Percentiles rank a stretch among this genome's conserved stretches.
Evolutionary conservation across 202 grass and related monocot species (phyloP).

Genomic region (Sporobolus alterniflorus): DNA sequence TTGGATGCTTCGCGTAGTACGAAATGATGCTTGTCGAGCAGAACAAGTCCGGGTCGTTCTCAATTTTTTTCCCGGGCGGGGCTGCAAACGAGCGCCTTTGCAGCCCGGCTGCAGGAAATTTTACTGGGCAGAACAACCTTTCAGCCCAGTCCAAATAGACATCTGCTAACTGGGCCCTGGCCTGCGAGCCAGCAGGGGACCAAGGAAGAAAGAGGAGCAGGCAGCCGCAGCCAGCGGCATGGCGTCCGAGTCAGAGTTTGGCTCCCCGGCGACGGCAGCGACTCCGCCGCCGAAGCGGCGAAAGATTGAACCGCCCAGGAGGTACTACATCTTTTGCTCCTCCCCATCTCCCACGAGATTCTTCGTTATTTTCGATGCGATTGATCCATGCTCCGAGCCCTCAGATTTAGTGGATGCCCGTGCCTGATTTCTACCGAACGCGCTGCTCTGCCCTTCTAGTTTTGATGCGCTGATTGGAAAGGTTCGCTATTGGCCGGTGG

Average conservation of each 20-base stretch:
- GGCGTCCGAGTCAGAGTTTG: slow-evolving; percentile 28
- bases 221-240: neutral
- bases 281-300: slow-evolving; percentile 43
- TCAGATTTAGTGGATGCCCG: slow-evolving; percentile 17
- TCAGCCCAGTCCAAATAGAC: neutral
- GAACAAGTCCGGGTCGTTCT: neutral
- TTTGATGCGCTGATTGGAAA: slow-evolving; percentile 18
- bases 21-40: neutral
- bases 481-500: neutral
- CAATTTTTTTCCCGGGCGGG: too few species aligned
- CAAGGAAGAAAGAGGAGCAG: neutral
- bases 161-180: neutral
- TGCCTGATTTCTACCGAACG: slow-evolving; percentile 17
- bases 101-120: too few species aligned
- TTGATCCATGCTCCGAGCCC: neutral
- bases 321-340: slow-evolving; percentile 1
- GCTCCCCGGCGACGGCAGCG: slow-evolving; percentile 21
- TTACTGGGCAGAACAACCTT: neutral
- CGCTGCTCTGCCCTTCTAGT: neutral
- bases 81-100: too few species aligned
- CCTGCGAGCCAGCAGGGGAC: neutral
- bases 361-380: neutral
- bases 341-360: neutral
- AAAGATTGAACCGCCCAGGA: slow-evolving; percentile 50
- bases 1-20: neutral